Conservation (phyloP, 164 flowering plant species). For the Berberis thunbergii region DNA sequence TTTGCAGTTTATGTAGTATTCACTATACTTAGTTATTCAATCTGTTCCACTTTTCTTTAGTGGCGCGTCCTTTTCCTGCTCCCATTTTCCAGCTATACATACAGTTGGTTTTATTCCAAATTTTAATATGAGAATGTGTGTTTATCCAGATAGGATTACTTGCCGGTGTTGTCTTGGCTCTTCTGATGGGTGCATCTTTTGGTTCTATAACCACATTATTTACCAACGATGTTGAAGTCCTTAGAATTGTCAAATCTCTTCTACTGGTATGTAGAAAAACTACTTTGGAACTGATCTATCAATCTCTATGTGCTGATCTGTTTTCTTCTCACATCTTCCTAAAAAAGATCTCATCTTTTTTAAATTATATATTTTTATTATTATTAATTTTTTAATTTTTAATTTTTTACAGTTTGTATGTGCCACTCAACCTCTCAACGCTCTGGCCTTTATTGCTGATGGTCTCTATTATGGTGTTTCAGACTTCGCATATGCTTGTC, state of each 20-base stretch:
- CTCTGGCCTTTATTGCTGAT: slow-evolving; percentile 81
- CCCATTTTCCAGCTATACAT: neutral
- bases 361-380: too few species aligned
- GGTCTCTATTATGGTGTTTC: slow-evolving; percentile 94
- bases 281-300: neutral
- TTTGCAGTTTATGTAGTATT: neutral
- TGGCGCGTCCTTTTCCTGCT: neutral
- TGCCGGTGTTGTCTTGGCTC: slow-evolving; percentile 59
- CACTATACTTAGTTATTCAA: neutral
- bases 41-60: neutral
- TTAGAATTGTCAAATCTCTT: slow-evolving; percentile 58
- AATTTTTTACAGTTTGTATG: slow-evolving; percentile 62
- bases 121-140: slow-evolving; percentile 3
- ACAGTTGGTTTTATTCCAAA: slow-evolving; percentile 1
- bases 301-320: neutral
- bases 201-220: slow-evolving; percentile 58
- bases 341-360: neutral
- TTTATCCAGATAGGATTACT: slow-evolving; percentile 58
- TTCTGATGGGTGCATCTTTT: slow-evolving; percentile 51
- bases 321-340: neutral
- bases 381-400: neutral
- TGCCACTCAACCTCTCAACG: slow-evolving; percentile 84
- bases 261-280: slow-evolving; percentile 40
- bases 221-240: slow-evolving; percentile 71
- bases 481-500: slow-evolving; percentile 80